A percentile compares a stretch with the other conserved stretches of the same genome.
Evolutionary conservation across 345 rosid genomes (phyloP).

Genomic region (Salix viminalis): DNA sequence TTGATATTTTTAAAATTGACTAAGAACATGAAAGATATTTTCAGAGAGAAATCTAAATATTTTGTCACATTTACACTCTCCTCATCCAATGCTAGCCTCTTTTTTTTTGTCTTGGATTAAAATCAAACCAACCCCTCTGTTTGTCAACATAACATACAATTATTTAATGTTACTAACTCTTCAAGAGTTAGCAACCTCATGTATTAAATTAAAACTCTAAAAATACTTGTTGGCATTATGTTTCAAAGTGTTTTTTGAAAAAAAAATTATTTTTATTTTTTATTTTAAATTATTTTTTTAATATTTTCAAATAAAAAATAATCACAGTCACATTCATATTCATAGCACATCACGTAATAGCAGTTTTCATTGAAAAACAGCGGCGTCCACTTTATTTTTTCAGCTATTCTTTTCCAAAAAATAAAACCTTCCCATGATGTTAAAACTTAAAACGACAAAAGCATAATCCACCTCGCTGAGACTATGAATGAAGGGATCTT

Average conservation of each 20-base stretch:
- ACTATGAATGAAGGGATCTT: background rate
- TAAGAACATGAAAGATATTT: background rate
- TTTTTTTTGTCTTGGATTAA: background rate
- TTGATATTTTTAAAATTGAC: too few species aligned
- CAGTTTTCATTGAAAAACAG: background rate
- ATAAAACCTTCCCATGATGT: background rate
- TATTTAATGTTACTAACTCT: background rate
- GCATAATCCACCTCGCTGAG: background rate
- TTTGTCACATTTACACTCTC: background rate
- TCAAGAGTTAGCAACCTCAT: background rate
- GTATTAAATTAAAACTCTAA: background rate
- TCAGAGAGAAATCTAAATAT: background rate
- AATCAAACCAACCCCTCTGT: background rate
- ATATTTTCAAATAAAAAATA: too few species aligned
- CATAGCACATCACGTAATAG: too few species aligned
- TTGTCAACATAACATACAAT: background rate
- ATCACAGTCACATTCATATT: too few species aligned
- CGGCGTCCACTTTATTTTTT: background rate
- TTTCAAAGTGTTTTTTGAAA: too few species aligned
- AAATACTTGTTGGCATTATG: too few species aligned
- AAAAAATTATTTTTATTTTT: too few species aligned
- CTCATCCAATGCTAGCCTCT: background rate
- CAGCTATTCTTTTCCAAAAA: too few species aligned
- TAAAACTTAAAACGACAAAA: background rate
- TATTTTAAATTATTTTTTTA: too few species aligned